Conservation (phyloP, 2,329 filamentous ascomycete genomes). For the Epichloe amarillans region DNA sequence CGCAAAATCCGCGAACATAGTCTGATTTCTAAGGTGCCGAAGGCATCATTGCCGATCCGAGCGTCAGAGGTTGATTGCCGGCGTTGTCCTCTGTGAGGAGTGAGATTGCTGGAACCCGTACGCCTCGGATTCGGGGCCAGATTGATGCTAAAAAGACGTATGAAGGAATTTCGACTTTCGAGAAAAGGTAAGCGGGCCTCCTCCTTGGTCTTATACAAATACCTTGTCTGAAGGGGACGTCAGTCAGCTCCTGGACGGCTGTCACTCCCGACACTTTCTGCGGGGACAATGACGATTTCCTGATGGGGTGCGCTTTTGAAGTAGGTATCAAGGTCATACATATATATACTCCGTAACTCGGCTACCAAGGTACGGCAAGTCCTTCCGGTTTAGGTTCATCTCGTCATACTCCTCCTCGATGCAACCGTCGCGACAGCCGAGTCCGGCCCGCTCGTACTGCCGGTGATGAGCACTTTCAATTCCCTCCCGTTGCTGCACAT, state of each 20-base stretch:
- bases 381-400: no score
- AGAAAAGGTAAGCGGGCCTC: no score
- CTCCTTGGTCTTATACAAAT: no score
- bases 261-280: neutral
- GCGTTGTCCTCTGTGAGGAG: neutral
- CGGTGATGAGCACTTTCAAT: no score
- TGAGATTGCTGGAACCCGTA: neutral
- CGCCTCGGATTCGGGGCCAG: neutral
- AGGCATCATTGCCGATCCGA: neutral
- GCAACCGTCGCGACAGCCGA: no score
- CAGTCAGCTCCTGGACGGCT: neutral
- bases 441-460: no score
- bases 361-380: no score
- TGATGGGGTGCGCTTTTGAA: neutral
- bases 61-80: neutral
- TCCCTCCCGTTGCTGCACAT: no score
- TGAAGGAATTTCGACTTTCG: no score
- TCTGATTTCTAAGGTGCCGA: slow-evolving; percentile 12
- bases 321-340: neutral
- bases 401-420: no score
- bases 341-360: no score
- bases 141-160: neutral
- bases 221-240: no score
- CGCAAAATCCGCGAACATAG: slow-evolving; percentile 19
- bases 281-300: neutral